Evolutionary conservation across 2,329 filamentous ascomycete genomes (phyloP).

Genomic region (Curvularia hawaiiensis): DNA sequence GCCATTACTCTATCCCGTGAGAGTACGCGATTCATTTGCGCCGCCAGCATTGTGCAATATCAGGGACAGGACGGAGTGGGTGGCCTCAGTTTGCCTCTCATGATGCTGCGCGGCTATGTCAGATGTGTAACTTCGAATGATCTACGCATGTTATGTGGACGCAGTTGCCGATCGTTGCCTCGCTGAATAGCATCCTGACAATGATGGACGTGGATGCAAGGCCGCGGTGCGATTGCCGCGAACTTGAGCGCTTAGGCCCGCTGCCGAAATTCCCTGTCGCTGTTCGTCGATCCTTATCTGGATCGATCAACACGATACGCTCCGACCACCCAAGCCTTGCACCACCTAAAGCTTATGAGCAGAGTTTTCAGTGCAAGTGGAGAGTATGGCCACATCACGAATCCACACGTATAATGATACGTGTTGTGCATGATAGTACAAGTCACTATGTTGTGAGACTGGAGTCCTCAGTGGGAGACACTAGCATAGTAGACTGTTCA

Average conservation of each 20-base stretch:
- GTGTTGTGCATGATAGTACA: not conserved
- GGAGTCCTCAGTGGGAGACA: not conserved
- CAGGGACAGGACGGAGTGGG: not conserved
- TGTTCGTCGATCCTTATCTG: slow-evolving; percentile 15
- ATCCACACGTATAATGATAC: too few species aligned
- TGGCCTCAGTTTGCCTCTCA: not conserved
- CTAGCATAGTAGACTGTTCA: not conserved
- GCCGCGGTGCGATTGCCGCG: slow-evolving; percentile 1
- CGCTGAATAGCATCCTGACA: not conserved
- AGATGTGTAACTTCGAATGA: not conserved
- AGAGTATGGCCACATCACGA: not conserved
- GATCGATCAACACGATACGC: slow-evolving; percentile 3
- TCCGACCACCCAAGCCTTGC: not conserved
- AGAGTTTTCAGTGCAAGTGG: not conserved
- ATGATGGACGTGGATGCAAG: not conserved
- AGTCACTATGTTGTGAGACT: not conserved
- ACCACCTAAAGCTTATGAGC: not conserved
- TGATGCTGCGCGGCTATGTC: not conserved
- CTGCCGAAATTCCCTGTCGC: not conserved
- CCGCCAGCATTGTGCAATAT: not conserved
- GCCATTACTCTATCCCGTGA: not conserved
- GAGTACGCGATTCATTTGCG: not conserved
- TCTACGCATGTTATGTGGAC: not conserved
- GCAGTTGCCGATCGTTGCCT: not conserved
- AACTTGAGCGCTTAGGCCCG: slow-evolving; percentile 3